Conservation (phyloP, 1,284 basidiomycete genomes). For the Ceratobasidium sp. region DNA sequence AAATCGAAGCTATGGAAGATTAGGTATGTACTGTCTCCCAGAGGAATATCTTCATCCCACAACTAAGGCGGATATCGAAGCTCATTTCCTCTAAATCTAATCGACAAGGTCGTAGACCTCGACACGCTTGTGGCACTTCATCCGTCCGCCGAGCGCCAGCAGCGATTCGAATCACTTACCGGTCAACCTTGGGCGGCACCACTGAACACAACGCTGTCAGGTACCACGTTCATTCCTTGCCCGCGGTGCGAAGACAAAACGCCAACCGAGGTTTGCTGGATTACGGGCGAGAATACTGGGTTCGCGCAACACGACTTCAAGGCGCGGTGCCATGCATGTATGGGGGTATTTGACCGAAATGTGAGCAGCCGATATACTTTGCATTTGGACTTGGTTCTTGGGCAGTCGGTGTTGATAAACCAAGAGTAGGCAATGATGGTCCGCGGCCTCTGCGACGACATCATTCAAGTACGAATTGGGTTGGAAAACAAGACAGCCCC, state of each 20-base stretch:
- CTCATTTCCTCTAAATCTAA: conserved; percentile 42
- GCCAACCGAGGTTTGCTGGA: conserved; percentile 33
- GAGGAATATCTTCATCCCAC: no score
- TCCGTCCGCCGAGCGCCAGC: conserved; percentile 38
- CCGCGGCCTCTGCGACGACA: conserved; percentile 28
- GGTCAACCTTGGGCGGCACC: conserved; percentile 36
- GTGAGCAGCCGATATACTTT: neutral
- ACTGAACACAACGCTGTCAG: conserved; percentile 8
- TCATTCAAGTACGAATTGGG: conserved; percentile 16
- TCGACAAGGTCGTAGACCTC: conserved; percentile 39
- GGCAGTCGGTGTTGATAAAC: neutral
- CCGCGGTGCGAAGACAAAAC: conserved; percentile 40
- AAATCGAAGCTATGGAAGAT: conserved; percentile 35
- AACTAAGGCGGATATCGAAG: conserved; percentile 7
- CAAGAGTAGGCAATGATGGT: conserved; percentile 19
- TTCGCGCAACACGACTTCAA: conserved; percentile 41
- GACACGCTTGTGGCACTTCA: conserved; percentile 42
- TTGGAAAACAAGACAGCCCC: neutral
- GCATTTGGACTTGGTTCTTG: neutral
- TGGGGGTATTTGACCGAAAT: conserved; percentile 21
- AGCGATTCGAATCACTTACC: conserved; percentile 42
- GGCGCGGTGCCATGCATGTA: conserved; percentile 37
- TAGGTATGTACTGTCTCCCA: conserved; percentile 14
- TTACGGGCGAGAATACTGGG: conserved; percentile 35
- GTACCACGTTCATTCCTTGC: conserved; percentile 30